A percentile compares a stretch with the other conserved stretches of the same genome.
phyloP scores from a whole-genome alignment of 2,329 filamentous ascomycete species.

The Periconia macrospinosa region DNA sequence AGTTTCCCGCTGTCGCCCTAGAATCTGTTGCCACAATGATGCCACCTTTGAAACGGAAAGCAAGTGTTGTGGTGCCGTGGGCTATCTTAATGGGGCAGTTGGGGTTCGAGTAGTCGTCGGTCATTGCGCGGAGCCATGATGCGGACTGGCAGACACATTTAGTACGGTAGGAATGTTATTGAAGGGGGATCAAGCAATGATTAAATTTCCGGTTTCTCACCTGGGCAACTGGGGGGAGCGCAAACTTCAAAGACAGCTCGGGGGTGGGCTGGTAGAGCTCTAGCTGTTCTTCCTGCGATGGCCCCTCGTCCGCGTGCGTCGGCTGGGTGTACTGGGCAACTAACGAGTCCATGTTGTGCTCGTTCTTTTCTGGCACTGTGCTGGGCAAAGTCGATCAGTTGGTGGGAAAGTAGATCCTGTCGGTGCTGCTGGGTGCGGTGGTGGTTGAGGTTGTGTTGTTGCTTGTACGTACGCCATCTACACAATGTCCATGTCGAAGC shows the following conservation, averaged over 20 bases:
- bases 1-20: slow-evolving; percentile 93
- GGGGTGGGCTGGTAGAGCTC: slow-evolving; percentile 68
- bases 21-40: slow-evolving; percentile 99
- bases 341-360: slow-evolving; percentile 76
- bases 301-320: slow-evolving; percentile 71
- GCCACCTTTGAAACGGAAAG: slow-evolving; percentile 96
- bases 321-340: slow-evolving; percentile 89
- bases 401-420: background rate
- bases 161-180: background rate
- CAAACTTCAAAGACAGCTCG: slow-evolving; percentile 87
- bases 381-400: slow-evolving; percentile 2
- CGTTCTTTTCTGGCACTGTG: background rate
- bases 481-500: slow-evolving; percentile 16
- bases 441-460: slow-evolving; percentile 12
- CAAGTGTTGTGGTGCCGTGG: slow-evolving; percentile 96
- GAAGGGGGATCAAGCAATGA: background rate
- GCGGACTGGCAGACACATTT: slow-evolving; percentile 64
- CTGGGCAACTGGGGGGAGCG: slow-evolving; percentile 88
- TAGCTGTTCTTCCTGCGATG: slow-evolving; percentile 73
- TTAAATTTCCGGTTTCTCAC: slow-evolving; percentile 54
- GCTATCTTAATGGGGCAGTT: slow-evolving; percentile 99
- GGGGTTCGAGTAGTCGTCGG: slow-evolving; percentile 95
- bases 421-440: background rate
- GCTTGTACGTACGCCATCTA: background rate
- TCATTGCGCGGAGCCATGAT: slow-evolving; percentile 93